These are phyloP conservation scores for Aspergillus ustus DNA, from an alignment of 2,329 filamentous ascomycete species.

Conservation along the genomic window DNA sequence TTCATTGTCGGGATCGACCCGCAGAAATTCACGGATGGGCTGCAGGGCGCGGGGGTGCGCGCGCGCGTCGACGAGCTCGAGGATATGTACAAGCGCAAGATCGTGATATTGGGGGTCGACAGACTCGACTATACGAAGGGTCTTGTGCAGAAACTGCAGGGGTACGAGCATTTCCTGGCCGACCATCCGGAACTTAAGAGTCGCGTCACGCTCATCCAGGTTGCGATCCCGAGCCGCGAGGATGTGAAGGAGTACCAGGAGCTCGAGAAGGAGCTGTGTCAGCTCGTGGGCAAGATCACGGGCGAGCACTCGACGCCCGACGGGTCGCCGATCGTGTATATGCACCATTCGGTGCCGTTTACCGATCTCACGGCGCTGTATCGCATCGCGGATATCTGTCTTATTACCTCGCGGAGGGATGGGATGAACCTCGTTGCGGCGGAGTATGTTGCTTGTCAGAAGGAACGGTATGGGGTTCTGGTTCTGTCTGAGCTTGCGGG, in stretches of 20 bases:
- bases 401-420: constrained; percentile 87
- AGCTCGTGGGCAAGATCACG: constrained; percentile 91
- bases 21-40: constrained; percentile 69
- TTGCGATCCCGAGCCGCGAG: constrained; percentile 80
- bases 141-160: constrained; percentile 90
- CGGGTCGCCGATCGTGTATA: constrained; percentile 94
- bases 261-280: constrained; percentile 85
- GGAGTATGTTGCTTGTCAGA: constrained; percentile 92
- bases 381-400: constrained; percentile 81
- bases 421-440: constrained; percentile 98
- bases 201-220: constrained; percentile 89
- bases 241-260: constrained; percentile 97
- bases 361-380: constrained; percentile 94
- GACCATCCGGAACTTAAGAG: constrained; percentile 93
- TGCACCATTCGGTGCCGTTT: constrained; percentile 91
- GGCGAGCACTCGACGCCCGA: constrained; percentile 92
- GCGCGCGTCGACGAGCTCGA: constrained; percentile 78
- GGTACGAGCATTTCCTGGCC: constrained; percentile 87
- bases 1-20: constrained; percentile 97
- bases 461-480: constrained; percentile 84
- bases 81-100: constrained; percentile 85
- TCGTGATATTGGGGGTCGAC: constrained; percentile 91
- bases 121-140: constrained; percentile 97
- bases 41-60: constrained; percentile 76
- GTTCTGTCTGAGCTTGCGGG: constrained; percentile 94